Percentiles rank a stretch among this genome's conserved stretches.
Conservation (phyloP, 129 eudicot genomes). For the Lonicera japonica region DNA sequence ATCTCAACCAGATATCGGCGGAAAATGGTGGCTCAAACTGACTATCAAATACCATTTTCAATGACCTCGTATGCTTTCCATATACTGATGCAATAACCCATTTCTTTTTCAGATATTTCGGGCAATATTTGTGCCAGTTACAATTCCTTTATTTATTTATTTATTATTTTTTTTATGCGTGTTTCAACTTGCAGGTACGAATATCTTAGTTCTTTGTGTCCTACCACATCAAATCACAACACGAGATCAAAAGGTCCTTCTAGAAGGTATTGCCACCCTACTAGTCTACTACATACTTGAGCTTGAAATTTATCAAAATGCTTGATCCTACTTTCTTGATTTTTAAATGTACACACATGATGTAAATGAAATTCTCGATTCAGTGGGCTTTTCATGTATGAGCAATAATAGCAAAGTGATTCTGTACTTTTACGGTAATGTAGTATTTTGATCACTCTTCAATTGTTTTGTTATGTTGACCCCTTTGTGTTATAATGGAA, state of each 20-base stretch:
- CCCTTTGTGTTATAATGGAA: no score
- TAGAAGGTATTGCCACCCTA: conserved; percentile 36
- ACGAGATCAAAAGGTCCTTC: conserved; percentile 37
- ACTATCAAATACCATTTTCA: conserved; percentile 39
- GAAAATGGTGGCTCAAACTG: conserved; percentile 46
- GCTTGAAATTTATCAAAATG: no score
- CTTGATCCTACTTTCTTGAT: no score
- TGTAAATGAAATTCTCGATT: not conserved
- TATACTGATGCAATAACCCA: not conserved
- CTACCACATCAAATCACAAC: conserved; percentile 38
- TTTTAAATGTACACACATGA: not conserved
- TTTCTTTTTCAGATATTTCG: not conserved
- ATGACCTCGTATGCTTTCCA: conserved; percentile 58
- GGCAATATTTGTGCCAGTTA: not conserved
- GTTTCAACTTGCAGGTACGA: conserved; percentile 45
- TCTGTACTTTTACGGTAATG: no score
- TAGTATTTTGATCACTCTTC: no score
- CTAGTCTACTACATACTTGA: not conserved
- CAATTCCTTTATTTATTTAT: not conserved
- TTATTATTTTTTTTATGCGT: no score
- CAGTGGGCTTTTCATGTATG: not conserved
- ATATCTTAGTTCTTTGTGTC: conserved; percentile 70
- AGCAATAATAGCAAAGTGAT: not conserved
- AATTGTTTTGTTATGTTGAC: no score
- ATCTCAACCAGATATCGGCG: conserved; percentile 33